These are phyloP conservation scores for Oropetium thomaeum DNA, from an alignment of 176 grass and related monocot genomes.

Conservation along the genomic window DNA sequence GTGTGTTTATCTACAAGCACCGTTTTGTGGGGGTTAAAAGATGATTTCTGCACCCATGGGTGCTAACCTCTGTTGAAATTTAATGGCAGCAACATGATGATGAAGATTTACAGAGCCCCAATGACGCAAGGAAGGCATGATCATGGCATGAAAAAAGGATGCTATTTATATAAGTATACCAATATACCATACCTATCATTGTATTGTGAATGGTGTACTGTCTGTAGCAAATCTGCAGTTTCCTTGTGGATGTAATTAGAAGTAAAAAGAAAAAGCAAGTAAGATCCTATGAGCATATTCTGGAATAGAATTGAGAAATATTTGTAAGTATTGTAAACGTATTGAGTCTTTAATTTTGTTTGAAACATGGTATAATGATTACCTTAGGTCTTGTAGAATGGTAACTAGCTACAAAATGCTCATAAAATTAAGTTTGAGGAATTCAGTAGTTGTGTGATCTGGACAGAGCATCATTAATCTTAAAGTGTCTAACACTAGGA, in stretches of 20 bases:
- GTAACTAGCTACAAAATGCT: neutral
- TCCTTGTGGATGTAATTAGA: neutral
- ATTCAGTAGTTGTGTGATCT: neutral
- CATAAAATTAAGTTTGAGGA: no score
- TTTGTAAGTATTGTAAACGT: no score
- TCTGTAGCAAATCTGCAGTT: no score
- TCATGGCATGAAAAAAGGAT: neutral
- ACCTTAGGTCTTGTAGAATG: no score
- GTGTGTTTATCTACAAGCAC: neutral
- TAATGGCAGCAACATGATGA: neutral
- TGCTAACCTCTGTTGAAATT: neutral
- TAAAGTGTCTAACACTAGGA: neutral
- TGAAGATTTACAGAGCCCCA: neutral
- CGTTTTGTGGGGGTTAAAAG: neutral
- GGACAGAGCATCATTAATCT: neutral
- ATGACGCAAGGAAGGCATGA: neutral
- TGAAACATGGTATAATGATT: no score
- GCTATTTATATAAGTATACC: no score
- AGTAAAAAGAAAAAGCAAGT: no score
- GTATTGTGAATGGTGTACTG: neutral
- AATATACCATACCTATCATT: neutral
- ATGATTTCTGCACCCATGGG: neutral
- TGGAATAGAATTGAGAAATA: no score
- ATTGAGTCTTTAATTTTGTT: no score
- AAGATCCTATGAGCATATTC: no score